These are phyloP conservation scores for Tuber indicum DNA, from an alignment of 495 filamentous ascomycete species.

Conservation along the genomic window DNA sequence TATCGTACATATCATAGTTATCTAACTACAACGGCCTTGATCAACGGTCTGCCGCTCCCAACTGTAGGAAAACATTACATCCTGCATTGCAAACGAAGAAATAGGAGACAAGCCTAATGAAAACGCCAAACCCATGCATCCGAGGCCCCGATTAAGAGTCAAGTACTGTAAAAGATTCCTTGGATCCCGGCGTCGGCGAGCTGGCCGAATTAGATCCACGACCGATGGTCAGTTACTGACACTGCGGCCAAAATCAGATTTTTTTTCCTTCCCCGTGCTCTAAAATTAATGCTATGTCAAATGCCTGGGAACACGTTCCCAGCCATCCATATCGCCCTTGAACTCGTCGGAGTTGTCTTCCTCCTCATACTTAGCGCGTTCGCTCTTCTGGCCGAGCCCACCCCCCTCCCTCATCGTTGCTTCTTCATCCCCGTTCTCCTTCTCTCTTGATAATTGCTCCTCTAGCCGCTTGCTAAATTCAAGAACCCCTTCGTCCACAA, in stretches of 20 bases:
- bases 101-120: neutral
- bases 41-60: neutral
- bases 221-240: neutral
- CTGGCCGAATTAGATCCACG: neutral
- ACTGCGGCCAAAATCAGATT: neutral
- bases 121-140: conserved; percentile 1
- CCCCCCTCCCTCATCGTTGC: neutral
- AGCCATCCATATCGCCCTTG: neutral
- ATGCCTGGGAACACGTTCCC: neutral
- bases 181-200: neutral
- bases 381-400: neutral
- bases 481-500: conserved; percentile 23
- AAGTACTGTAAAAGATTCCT: neutral
- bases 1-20: neutral
- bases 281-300: neutral
- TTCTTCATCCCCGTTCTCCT: neutral
- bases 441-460: neutral
- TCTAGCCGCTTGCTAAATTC: conserved; percentile 8
- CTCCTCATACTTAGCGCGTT: neutral
- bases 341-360: neutral
- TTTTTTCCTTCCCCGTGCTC: neutral
- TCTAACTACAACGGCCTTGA: neutral
- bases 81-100: neutral
- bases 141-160: neutral
- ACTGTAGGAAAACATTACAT: neutral